phyloP scores from a whole-genome alignment of 208 protist genomes.

The Leishmania lainsoni region DNA sequence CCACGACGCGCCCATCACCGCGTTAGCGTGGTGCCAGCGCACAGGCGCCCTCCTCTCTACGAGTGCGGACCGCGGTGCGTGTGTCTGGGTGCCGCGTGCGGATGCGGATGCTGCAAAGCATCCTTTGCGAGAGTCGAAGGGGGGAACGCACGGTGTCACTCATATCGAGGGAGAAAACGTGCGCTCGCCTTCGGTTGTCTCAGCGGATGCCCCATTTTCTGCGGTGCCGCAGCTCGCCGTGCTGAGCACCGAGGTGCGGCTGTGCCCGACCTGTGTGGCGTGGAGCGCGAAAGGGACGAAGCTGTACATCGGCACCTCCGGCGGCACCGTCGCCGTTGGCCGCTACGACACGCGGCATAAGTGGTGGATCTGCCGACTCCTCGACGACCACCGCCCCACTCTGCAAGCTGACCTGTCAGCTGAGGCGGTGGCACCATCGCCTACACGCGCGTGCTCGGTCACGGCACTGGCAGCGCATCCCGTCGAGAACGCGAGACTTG shows the following conservation, averaged over 20 bases:
- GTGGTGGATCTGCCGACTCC: conserved; percentile 66
- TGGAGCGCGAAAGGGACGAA: conserved; percentile 56
- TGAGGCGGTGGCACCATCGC: neutral
- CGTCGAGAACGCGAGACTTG: conserved; percentile 45
- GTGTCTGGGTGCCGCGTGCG: conserved; percentile 13
- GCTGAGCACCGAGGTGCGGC: conserved; percentile 43
- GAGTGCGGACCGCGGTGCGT: conserved; percentile 21
- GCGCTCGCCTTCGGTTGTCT: neutral
- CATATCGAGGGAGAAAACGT: neutral
- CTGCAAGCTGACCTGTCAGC: neutral
- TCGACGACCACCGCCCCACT: neutral
- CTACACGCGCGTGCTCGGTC: conserved; percentile 16
- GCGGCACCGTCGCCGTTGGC: conserved; percentile 58
- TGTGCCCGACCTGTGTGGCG: conserved; percentile 39
- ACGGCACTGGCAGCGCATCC: conserved; percentile 48
- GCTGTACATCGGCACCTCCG: conserved; percentile 57
- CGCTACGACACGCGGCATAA: conserved; percentile 45
- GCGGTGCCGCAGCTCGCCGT: conserved; percentile 33
- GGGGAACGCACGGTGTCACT: neutral
- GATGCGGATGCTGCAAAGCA: neutral
- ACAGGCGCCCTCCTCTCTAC: conserved; percentile 22
- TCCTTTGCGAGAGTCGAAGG: neutral
- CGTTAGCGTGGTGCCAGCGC: conserved; percentile 17
- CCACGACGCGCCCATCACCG: conserved; percentile 25
- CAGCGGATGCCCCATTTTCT: neutral